phyloP scores from a whole-genome alignment of 805 yeast species.

The Blastobotrys muscicola region DNA sequence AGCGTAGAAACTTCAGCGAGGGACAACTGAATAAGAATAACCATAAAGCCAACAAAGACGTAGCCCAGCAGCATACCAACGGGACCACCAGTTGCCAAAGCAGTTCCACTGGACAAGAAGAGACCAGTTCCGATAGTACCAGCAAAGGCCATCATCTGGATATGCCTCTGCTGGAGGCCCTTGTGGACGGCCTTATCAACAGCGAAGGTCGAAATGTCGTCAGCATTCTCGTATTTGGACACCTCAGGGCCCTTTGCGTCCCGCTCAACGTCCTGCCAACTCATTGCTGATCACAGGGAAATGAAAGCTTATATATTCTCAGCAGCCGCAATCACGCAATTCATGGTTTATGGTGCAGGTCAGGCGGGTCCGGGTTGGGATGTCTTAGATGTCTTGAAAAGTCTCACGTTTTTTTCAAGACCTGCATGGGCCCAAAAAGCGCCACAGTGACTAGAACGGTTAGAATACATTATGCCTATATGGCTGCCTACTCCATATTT shows the following conservation, averaged over 20 bases:
- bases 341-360: too few relatives aligned
- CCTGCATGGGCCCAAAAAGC: too few relatives aligned
- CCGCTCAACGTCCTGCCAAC: too few relatives aligned
- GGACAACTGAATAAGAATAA: slow-evolving; percentile 58
- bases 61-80: slow-evolving; percentile 50
- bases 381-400: too few relatives aligned
- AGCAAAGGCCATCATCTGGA: slow-evolving; percentile 70
- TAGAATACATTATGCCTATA: too few relatives aligned
- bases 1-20: slow-evolving; percentile 63
- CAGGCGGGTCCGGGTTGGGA: too few relatives aligned
- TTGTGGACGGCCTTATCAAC: slow-evolving; percentile 18
- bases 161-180: slow-evolving; percentile 46
- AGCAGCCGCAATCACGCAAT: too few relatives aligned
- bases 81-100: slow-evolving; percentile 62
- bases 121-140: slow-evolving; percentile 80
- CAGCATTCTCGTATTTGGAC: slow-evolving; percentile 7
- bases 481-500: too few relatives aligned
- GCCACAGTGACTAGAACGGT: too few relatives aligned
- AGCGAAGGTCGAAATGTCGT: slow-evolving; percentile 4
- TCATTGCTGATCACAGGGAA: too few relatives aligned
- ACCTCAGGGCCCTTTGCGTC: slow-evolving; percentile 1
- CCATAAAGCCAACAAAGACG: slow-evolving; percentile 59
- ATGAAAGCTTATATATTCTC: too few relatives aligned
- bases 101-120: slow-evolving; percentile 65
- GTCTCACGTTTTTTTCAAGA: too few relatives aligned